Conservation (phyloP, 257 asterid species). For the Plantago ovata region DNA sequence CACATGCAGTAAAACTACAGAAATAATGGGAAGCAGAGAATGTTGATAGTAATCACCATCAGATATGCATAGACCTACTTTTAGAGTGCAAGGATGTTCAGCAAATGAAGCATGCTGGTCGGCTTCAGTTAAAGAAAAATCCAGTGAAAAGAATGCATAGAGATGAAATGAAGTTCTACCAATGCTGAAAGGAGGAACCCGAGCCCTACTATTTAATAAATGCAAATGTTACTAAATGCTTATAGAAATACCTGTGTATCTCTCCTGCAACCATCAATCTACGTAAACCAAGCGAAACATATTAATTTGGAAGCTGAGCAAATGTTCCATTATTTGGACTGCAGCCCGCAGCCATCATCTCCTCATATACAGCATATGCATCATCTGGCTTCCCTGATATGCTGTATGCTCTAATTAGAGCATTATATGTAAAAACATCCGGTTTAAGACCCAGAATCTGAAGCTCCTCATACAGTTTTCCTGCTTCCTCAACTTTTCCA, state of each 20-base stretch:
- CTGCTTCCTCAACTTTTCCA: slow-evolving; percentile 75
- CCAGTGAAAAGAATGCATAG: too few species aligned
- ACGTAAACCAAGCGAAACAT: slow-evolving; percentile 5
- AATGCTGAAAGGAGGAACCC: too few species aligned
- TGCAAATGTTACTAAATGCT: too few species aligned
- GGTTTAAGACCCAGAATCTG: slow-evolving; percentile 64
- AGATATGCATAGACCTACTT: too few species aligned
- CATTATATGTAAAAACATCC: slow-evolving; percentile 76
- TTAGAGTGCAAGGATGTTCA: too few species aligned
- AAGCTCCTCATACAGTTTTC: slow-evolving; percentile 65
- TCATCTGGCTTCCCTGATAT: slow-evolving; percentile 62
- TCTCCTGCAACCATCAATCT: slow-evolving; percentile 15
- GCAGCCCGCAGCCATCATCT: slow-evolving; percentile 89
- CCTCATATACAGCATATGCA: slow-evolving; percentile 78
- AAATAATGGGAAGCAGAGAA: too few species aligned
- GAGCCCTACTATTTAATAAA: too few species aligned
- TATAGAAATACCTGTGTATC: background rate
- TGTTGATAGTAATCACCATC: too few species aligned
- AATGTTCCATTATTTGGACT: slow-evolving; percentile 75
- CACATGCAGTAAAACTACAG: too few species aligned
- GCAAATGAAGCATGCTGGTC: too few species aligned
- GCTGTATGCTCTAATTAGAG: slow-evolving; percentile 80
- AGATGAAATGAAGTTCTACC: too few species aligned
- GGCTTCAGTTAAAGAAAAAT: too few species aligned
- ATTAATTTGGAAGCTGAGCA: slow-evolving; percentile 84